Conservation (phyloP, 371 early-diverging fungal genomes). For the Funneliformis caledonium region DNA sequence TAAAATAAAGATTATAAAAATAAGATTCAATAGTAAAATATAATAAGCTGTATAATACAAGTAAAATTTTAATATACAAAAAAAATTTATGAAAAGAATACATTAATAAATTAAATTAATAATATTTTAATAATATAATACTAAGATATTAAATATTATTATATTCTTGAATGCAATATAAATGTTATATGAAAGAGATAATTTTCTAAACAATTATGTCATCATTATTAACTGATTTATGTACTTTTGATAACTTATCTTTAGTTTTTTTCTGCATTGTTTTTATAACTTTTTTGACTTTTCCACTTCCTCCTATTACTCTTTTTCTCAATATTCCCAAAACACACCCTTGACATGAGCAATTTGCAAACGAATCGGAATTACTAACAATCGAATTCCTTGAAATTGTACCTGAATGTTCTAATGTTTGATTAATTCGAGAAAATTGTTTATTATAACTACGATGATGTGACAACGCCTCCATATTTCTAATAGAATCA, state of each 20-base stretch:
- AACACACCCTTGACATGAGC: not conserved
- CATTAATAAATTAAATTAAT: no score
- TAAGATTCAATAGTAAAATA: no score
- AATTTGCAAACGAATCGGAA: not conserved
- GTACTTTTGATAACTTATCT: not conserved
- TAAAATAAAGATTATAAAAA: no score
- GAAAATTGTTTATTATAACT: slow-evolving; percentile 8
- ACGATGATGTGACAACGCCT: not conserved
- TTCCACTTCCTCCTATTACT: not conserved
- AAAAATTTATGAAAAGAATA: no score
- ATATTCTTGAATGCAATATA: not conserved
- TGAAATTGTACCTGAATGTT: not conserved
- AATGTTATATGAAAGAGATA: not conserved
- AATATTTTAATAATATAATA: not conserved
- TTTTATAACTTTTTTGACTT: not conserved
- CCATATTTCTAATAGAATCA: not conserved
- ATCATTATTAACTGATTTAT: not conserved
- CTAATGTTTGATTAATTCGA: not conserved
- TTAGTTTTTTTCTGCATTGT: not conserved
- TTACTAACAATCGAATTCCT: not conserved
- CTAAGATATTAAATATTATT: not conserved
- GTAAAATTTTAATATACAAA: no score
- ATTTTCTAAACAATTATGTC: not conserved
- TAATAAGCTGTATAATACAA: no score
- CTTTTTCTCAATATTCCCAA: not conserved